phyloP scores from a whole-genome alignment of 192 early-diverging fungal species.

The Borealophlyctis nickersoniae region DNA sequence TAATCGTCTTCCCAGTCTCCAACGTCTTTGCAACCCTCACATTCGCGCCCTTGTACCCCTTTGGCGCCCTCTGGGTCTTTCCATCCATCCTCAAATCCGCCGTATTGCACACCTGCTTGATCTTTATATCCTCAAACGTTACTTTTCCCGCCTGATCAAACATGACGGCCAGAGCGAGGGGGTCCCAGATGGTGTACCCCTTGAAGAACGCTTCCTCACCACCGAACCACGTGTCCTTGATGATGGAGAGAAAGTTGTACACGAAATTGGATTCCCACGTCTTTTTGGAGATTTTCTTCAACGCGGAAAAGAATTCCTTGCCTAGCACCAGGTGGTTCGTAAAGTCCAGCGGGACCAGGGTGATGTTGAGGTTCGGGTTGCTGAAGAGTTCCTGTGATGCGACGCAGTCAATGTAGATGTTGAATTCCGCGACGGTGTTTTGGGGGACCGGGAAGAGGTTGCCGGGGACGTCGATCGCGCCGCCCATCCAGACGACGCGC shows the following conservation, averaged over 20 bases:
- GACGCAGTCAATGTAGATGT: constrained; percentile 1
- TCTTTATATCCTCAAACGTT: background rate
- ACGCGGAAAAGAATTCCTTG: background rate
- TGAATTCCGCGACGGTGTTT: background rate
- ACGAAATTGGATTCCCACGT: background rate
- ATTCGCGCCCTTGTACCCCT: background rate
- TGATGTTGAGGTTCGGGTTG: background rate
- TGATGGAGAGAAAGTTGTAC: background rate
- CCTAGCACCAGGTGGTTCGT: background rate
- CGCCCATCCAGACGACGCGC: constrained; percentile 22
- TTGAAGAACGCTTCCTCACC: background rate
- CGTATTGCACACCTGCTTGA: background rate
- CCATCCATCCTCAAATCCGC: background rate
- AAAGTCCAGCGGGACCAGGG: background rate
- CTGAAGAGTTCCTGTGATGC: background rate
- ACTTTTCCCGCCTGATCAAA: background rate
- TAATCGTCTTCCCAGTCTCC: background rate
- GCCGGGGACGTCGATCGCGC: background rate
- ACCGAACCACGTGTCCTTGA: background rate
- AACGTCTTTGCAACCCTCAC: background rate
- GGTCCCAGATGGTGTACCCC: background rate
- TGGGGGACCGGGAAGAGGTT: background rate
- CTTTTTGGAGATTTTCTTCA: background rate
- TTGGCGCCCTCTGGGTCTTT: background rate
- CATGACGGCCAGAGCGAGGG: background rate